Evolutionary conservation across 179 eudicot species (phyloP).

Genomic region (Actinidia chinensis): DNA sequence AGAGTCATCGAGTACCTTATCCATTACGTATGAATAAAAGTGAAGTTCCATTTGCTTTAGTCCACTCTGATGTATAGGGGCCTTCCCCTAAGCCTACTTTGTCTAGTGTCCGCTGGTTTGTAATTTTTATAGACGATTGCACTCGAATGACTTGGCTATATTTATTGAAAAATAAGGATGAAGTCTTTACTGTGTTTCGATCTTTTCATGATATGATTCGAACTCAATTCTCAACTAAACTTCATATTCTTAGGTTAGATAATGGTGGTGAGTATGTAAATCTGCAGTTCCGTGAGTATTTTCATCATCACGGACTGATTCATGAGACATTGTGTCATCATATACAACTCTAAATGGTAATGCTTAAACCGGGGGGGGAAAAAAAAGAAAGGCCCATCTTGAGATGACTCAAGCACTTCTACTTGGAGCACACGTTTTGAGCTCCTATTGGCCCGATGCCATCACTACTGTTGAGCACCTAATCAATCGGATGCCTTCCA

Average conservation of each 20-base stretch:
- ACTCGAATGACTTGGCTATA: constrained; percentile 17
- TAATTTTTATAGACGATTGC: constrained; percentile 15
- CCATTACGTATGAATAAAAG: constrained; percentile 1
- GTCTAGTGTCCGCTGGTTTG: background rate
- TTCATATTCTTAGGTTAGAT: background rate
- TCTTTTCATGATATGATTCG: constrained; percentile 13
- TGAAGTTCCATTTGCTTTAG: constrained; percentile 7
- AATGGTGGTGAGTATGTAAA: background rate
- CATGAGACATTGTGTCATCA: background rate
- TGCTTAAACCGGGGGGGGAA: no score
- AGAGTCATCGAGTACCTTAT: constrained; percentile 1
- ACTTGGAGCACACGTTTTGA: no score
- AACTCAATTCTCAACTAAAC: background rate
- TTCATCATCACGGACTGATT: background rate
- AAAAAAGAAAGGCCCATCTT: no score
- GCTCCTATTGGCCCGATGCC: background rate
- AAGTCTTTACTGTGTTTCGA: constrained; percentile 8
- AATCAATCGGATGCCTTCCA: background rate
- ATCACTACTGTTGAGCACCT: background rate
- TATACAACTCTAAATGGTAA: no score
- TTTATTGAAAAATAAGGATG: constrained; percentile 16
- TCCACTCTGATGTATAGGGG: constrained; percentile 8
- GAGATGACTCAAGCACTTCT: no score
- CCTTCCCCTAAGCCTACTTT: background rate
- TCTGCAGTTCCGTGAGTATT: background rate